Evolutionary conservation across 108 stramenopile genomes (phyloP).

Genomic region (Fragilaria crotonensis): DNA sequence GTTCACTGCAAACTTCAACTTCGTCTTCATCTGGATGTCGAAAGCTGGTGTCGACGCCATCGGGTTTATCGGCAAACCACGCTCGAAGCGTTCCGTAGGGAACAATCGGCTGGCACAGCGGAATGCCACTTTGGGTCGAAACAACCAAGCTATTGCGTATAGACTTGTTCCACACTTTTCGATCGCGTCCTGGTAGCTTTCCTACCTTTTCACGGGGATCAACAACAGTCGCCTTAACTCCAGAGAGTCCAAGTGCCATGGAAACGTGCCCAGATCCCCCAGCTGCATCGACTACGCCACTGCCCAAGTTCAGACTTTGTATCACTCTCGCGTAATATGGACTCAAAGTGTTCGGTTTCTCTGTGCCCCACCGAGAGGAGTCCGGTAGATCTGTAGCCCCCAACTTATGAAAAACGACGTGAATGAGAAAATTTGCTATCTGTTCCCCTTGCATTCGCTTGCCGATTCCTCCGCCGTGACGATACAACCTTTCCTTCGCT

Average conservation of each 20-base stretch:
- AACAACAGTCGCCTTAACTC: slow-evolving; percentile 58
- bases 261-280: slow-evolving; percentile 80
- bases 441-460: slow-evolving; percentile 59
- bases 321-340: slow-evolving; percentile 8
- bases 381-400: background rate
- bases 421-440: slow-evolving; percentile 50
- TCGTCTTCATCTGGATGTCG: slow-evolving; percentile 32
- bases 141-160: slow-evolving; percentile 7
- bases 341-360: background rate
- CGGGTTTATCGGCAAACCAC: slow-evolving; percentile 46
- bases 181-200: slow-evolving; percentile 56
- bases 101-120: slow-evolving; percentile 20
- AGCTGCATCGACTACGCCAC: slow-evolving; percentile 69
- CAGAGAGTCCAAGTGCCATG: slow-evolving; percentile 54
- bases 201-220: slow-evolving; percentile 65
- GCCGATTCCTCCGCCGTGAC: slow-evolving; percentile 39
- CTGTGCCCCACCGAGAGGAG: background rate
- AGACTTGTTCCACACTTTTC: slow-evolving; percentile 54
- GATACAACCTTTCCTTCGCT: slow-evolving; percentile 1
- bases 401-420: slow-evolving; percentile 28
- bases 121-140: background rate
- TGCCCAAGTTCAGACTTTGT: slow-evolving; percentile 29
- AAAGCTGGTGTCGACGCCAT: slow-evolving; percentile 48
- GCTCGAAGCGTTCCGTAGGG: slow-evolving; percentile 41
- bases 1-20: slow-evolving; percentile 29